Evolutionary conservation across 805 yeast species (phyloP), one percentile per base, ranked within the genome.

Genomic region (Kazachstania psychrophila): DNA sequence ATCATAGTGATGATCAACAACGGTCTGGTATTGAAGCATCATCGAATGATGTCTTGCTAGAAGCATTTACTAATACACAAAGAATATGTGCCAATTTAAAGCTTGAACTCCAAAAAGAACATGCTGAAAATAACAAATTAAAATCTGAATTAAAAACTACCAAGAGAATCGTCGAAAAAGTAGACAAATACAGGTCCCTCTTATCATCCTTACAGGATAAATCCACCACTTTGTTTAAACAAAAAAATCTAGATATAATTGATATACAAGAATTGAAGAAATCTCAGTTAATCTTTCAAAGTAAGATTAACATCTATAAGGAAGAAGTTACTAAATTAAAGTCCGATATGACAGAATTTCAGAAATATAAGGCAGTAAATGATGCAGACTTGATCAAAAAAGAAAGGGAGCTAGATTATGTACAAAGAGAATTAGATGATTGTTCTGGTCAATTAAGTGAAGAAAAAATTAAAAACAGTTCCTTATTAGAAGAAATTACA

Each of bases 391-490:
- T 47, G 17, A 20, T 42, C 7, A 49, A 36, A 41, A 56, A 51
- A 42, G 42, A 42, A 19, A 60, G 56, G 37, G 68, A 65, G 15
- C 58, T 66, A 13, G 53, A 52, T 13, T 48, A 52, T 19, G 44
- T 66, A 23, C 61, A 57, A 39, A 40, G 55, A 25, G 65, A 60
- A 34, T 42, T 67, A 5, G 67, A 69, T 48, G 68, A 68, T 38
- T 54, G 64, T 17, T 61, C 72, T 8, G 72, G 73, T 1, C 58
- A 66, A 32, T 52, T 70, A 28, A 66, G 70, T 7, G 75, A 69
- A 37, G 73, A 70, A 43, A 69, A 66, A 37, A 52, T 68, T 10
- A 64, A 58, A 36, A 62, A 49, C 32, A 41, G 45, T 23, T 43
- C 52, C 2, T 34, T 56, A 6, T 19, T 51, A 5, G 45, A 48